phyloP scores from a whole-genome alignment of 108 stramenopile genomes.

The Cylindrotheca closterium region DNA sequence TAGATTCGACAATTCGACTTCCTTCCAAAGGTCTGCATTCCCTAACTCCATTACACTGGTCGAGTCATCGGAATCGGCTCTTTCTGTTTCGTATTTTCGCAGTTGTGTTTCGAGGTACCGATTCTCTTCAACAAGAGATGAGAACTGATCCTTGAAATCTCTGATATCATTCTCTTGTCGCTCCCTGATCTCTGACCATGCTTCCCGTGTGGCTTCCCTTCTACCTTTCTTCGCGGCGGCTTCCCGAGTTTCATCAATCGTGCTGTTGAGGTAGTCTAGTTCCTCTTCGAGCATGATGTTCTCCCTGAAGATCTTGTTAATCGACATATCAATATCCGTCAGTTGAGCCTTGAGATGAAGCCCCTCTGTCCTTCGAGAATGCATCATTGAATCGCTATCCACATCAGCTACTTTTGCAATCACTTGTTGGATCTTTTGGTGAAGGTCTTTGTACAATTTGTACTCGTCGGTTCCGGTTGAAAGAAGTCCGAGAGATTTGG shows the following conservation, averaged over 20 bases:
- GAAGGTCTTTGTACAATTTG: not conserved
- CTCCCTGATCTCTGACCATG: conserved; percentile 34
- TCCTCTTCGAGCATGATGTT: conserved; percentile 41
- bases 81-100: conserved; percentile 27
- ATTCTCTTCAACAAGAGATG: conserved; percentile 44
- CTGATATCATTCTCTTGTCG: conserved; percentile 40
- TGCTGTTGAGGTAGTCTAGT: conserved; percentile 21
- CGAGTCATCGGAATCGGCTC: conserved; percentile 10
- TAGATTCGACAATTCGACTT: conserved; percentile 27
- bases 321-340: conserved; percentile 34
- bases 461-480: not conserved
- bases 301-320: conserved; percentile 42
- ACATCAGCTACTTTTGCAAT: not conserved
- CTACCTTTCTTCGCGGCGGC: conserved; percentile 8
- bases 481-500: not conserved
- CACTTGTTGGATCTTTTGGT: not conserved
- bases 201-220: conserved; percentile 10
- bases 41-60: conserved; percentile 11
- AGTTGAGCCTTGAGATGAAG: conserved; percentile 27
- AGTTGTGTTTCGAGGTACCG: conserved; percentile 40
- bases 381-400: not conserved
- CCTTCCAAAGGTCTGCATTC: conserved; percentile 19
- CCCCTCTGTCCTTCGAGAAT: not conserved
- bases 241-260: conserved; percentile 2
- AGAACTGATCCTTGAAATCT: conserved; percentile 33